A percentile compares a stretch with the other conserved stretches of the same genome.
Conservation (phyloP, 78 protist genomes). For the Planoprotostelium fungivorum region DNA sequence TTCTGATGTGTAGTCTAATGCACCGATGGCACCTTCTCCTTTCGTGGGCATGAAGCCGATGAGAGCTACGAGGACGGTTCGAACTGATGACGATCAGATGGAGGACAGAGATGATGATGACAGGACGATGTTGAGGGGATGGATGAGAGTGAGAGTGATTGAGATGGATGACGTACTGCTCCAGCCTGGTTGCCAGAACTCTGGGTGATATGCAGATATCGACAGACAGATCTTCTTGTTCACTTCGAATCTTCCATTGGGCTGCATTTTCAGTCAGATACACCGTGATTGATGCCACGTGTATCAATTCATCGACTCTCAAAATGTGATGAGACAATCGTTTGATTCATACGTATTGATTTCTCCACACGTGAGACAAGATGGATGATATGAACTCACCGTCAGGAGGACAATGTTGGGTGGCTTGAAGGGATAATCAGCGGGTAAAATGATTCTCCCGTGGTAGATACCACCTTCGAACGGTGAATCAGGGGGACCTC, state of each 20-base stretch:
- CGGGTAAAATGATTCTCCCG: constrained; percentile 90
- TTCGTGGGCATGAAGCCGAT: constrained; percentile 78
- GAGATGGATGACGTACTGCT: constrained; percentile 39
- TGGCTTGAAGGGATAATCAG: constrained; percentile 89
- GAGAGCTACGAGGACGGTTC: constrained; percentile 83
- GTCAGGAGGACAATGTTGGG: constrained; percentile 82
- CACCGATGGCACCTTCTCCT: constrained; percentile 87
- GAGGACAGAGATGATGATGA: background rate
- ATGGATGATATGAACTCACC: constrained; percentile 15
- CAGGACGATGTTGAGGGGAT: background rate
- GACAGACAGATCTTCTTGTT: constrained; percentile 85
- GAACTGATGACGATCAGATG: constrained; percentile 8
- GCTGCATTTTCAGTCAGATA: constrained; percentile 29
- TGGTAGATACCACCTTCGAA: constrained; percentile 91
- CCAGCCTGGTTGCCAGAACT: constrained; percentile 95
- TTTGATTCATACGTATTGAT: background rate
- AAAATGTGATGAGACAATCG: background rate
- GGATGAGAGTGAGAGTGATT: too few species aligned
- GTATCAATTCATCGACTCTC: background rate
- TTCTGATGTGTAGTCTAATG: constrained; percentile 66
- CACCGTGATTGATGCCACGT: background rate
- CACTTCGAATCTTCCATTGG: constrained; percentile 87
- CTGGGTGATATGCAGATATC: constrained; percentile 89
- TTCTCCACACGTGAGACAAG: background rate
- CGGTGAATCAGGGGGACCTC: constrained; percentile 84